Conservation (phyloP, 495 filamentous ascomycete species). For the Lineolata rhizophorae region DNA sequence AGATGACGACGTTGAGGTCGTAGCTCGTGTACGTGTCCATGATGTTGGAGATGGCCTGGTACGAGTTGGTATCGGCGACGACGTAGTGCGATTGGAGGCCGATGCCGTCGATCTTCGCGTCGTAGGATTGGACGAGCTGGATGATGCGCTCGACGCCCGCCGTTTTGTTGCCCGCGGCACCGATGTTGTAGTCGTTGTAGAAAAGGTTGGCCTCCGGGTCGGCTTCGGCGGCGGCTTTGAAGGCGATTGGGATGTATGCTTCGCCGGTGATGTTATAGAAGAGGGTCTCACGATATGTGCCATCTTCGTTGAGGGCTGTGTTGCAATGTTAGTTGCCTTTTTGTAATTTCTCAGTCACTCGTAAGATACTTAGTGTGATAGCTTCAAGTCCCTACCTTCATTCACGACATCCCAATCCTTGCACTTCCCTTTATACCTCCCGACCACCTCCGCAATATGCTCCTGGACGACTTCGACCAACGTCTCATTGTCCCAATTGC, state of each 20-base stretch:
- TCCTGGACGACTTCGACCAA: conserved; percentile 33
- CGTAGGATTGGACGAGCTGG: conserved; percentile 22
- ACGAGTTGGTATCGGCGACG: conserved; percentile 17
- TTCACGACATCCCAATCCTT: conserved; percentile 46
- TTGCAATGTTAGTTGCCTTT: neutral
- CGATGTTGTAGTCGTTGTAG: conserved; percentile 46
- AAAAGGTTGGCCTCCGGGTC: conserved; percentile 38
- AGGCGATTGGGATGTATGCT: conserved; percentile 34
- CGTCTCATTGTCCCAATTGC: conserved; percentile 25
- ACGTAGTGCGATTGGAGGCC: conserved; percentile 42
- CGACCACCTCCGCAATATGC: conserved; percentile 33
- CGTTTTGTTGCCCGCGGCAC: neutral
- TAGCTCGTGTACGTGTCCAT: neutral
- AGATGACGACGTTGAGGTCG: conserved; percentile 34
- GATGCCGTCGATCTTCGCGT: conserved; percentile 54
- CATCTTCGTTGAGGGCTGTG: conserved; percentile 44
- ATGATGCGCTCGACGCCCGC: conserved; percentile 4
- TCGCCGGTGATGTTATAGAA: conserved; percentile 38
- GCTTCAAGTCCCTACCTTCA: too few relatives aligned
- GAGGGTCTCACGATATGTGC: conserved; percentile 30
- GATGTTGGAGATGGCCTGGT: conserved; percentile 23
- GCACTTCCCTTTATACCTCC: conserved; percentile 39
- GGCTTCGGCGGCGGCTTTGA: conserved; percentile 32
- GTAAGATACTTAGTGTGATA: too few relatives aligned
- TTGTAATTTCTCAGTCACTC: too few relatives aligned